Base-by-base conservation (phyloP, 1,284 basidiomycete species). In the Trametes versicolor region DNA sequence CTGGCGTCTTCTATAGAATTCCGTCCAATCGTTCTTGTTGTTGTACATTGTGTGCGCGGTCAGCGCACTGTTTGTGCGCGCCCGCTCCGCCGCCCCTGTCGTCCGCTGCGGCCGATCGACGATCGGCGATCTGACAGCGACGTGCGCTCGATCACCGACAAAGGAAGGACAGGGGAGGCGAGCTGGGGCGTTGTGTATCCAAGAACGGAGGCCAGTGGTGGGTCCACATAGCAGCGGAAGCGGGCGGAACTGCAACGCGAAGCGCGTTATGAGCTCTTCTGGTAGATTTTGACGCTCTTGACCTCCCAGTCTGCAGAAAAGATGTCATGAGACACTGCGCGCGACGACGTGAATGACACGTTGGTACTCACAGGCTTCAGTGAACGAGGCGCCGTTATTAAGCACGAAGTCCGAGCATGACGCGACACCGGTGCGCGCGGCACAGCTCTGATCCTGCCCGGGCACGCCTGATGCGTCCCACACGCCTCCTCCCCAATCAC, bases 401-500 rank as follows among this genome's bases (percentile, higher is more conserved):
- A 82, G 82, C 23, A 97, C 89, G 75, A 89, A 97, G 32, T 87
- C 87, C 61, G 88, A 82, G 71, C 95, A 97, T 10, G 90, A 91
- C 39, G 87, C 78, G 76, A 88, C 89, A 52, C 94, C 94, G 19
- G 95, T 97, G 69, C 85, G 82, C 70, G 87, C 80, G n/a, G 92
- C 92, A 73, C 95, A 97, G 73, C 90, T 93, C 75, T 89, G 83
- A 6, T 85, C 86, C 78, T 96, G 93, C 56, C 95, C 94, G 7
- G 92, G 91, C 65, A 89, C 82, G 48, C 91, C 91, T 51, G 89
- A 79, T 29, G 77, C 67, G 57, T 77, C 80, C 95, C 95, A 97
- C n/a, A 87, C 90, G 49, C 82, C 82, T 56, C 89, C 88, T 15
- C 95, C 95, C 96, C 94, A 97, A 70, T 95, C 92, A 66, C 95